Conservation (phyloP, 2,329 filamentous ascomycete species). For the Calonectria pteridis region DNA sequence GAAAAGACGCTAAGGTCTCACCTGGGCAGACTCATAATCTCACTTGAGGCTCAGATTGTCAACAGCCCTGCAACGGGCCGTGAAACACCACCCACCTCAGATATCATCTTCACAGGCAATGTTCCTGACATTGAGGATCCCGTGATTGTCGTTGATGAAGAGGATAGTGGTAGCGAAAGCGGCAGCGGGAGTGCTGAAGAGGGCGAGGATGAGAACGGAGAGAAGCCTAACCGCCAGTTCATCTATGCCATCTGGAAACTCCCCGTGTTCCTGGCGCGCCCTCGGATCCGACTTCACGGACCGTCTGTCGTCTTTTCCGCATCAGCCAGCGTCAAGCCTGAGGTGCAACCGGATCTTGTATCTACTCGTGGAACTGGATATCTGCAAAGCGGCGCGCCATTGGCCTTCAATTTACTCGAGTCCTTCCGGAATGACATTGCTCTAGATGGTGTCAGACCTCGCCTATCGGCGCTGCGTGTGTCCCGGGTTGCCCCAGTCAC, state of each 20-base stretch:
- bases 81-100: constrained; percentile 62
- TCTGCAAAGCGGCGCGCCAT: constrained; percentile 75
- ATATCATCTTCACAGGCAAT: constrained; percentile 70
- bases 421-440: constrained; percentile 76
- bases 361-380: constrained; percentile 66
- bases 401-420: constrained; percentile 82
- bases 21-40: constrained; percentile 73
- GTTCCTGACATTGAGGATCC: constrained; percentile 64
- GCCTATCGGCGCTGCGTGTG: constrained; percentile 79
- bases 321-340: constrained; percentile 70
- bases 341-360: constrained; percentile 44
- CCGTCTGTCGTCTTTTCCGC: constrained; percentile 76
- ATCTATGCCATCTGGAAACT: constrained; percentile 72
- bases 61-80: constrained; percentile 66
- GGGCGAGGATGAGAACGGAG: constrained; percentile 37
- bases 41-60: constrained; percentile 74
- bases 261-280: constrained; percentile 68
- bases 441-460: constrained; percentile 71
- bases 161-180: constrained; percentile 44
- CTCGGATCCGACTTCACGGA: constrained; percentile 73
- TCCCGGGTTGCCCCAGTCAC: constrained; percentile 79
- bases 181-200: constrained; percentile 42
- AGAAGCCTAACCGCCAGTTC: constrained; percentile 47
- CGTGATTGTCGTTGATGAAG: constrained; percentile 62
- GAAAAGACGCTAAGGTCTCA: constrained; percentile 69